These are phyloP conservation scores for Adansonia digitata DNA, from an alignment of 345 rosid genomes.

Conservation along the genomic window DNA sequence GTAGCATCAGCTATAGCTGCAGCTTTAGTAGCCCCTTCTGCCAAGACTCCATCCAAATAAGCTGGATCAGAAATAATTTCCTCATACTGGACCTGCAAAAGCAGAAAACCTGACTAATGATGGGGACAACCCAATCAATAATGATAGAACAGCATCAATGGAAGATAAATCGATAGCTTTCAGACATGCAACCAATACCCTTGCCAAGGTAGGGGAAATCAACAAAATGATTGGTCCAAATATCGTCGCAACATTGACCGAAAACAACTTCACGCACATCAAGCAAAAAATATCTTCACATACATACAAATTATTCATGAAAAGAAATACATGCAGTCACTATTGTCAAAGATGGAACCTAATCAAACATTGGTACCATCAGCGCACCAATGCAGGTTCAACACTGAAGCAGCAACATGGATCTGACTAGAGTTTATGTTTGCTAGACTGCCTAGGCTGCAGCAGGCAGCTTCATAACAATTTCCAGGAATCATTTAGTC, in stretches of 20 bases:
- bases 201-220: not conserved
- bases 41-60: conserved; percentile 56
- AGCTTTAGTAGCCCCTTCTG: conserved; percentile 64
- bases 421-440: not conserved
- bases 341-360: not conserved
- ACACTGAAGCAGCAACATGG: not conserved
- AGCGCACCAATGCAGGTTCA: conserved; percentile 10
- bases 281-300: not conserved
- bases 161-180: conserved; percentile 3
- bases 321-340: not conserved
- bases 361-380: not conserved
- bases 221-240: conserved; percentile 7
- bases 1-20: conserved; percentile 61
- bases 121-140: conserved; percentile 7
- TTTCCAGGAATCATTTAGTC: not conserved
- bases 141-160: not conserved
- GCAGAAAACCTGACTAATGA: conserved; percentile 5
- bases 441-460: not conserved
- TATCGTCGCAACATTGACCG: not conserved
- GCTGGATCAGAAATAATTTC: conserved; percentile 64
- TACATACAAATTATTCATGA: not conserved
- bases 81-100: conserved; percentile 51
- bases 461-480: conserved; percentile 2
- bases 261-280: not conserved
- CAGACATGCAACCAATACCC: not conserved